Percentiles rank a stretch among this genome's conserved stretches.
Evolutionary conservation across 345 rosid species (phyloP).

Genomic region (Camelina hispida): DNA sequence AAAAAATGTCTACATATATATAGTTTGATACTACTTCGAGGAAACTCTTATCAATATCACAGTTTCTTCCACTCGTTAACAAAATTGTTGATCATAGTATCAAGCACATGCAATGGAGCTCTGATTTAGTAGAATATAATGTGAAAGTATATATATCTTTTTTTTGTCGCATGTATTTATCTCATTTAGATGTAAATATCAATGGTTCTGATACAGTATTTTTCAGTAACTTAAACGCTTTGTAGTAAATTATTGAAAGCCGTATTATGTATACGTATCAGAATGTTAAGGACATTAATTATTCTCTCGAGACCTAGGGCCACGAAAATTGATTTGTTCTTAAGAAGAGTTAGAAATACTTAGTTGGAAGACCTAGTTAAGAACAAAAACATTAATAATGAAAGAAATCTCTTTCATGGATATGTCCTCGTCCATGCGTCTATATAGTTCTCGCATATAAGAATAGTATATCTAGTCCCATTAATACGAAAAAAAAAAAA

Average conservation of each 20-base stretch:
- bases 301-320: constrained; percentile 16
- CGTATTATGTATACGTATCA: neutral
- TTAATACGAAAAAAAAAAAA: constrained; percentile 8
- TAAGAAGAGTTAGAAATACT: neutral
- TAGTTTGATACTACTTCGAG: neutral
- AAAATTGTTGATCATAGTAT: neutral
- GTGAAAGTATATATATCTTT: neutral
- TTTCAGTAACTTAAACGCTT: neutral
- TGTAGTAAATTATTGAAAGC: neutral
- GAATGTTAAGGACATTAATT: neutral
- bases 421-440: constrained; percentile 8
- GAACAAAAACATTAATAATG: neutral
- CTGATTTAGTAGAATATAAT: neutral
- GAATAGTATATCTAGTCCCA: constrained; percentile 11
- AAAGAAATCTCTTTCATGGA: neutral
- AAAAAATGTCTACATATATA: neutral
- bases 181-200: neutral
- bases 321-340: neutral
- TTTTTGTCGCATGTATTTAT: neutral
- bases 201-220: neutral
- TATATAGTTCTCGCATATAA: neutral
- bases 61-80: neutral
- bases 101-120: neutral
- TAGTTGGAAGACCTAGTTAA: constrained; percentile 18
- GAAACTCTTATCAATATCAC: neutral